phyloP scores from a whole-genome alignment of 768 basidiomycete species.

The Lactifluus echinatus region DNA sequence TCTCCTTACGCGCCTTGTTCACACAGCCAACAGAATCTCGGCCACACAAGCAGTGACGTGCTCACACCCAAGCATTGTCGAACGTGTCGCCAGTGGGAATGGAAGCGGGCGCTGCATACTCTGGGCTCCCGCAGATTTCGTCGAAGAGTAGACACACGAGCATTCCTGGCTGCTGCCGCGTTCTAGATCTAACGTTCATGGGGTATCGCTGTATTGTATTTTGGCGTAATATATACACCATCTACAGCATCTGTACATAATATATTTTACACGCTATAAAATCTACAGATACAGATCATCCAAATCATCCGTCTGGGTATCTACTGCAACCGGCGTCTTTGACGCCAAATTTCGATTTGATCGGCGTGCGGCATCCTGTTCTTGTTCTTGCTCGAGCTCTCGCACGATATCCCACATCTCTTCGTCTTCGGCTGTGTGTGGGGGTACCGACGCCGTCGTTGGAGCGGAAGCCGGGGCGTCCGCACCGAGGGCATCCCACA shows the following conservation, averaged over 20 bases:
- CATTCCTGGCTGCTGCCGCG: not conserved
- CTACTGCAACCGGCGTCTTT: not conserved
- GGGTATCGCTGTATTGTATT: not conserved
- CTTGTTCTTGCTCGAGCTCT: conserved; percentile 38
- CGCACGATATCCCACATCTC: conserved; percentile 68
- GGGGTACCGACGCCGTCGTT: not conserved
- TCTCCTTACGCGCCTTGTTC: not conserved
- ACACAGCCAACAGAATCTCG: conserved; percentile 43
- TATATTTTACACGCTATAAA: not conserved
- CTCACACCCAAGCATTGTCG: conserved; percentile 68
- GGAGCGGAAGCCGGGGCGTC: conserved; percentile 2
- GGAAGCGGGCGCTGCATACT: conserved; percentile 71
- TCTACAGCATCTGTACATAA: not conserved
- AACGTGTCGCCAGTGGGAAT: conserved; percentile 70
- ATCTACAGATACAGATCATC: conserved; percentile 53
- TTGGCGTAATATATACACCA: not conserved
- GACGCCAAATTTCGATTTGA: not conserved
- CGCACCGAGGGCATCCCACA: conserved; percentile 28
- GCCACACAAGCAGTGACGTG: conserved; percentile 89
- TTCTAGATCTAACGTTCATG: not conserved
- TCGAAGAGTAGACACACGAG: not conserved
- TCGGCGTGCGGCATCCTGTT: not conserved
- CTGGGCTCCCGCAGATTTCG: conserved; percentile 49
- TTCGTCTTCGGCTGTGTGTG: conserved; percentile 38
- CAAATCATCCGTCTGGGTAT: conserved; percentile 29